phyloP scores from a whole-genome alignment of 768 basidiomycete species.

The Boletellus ananas region DNA sequence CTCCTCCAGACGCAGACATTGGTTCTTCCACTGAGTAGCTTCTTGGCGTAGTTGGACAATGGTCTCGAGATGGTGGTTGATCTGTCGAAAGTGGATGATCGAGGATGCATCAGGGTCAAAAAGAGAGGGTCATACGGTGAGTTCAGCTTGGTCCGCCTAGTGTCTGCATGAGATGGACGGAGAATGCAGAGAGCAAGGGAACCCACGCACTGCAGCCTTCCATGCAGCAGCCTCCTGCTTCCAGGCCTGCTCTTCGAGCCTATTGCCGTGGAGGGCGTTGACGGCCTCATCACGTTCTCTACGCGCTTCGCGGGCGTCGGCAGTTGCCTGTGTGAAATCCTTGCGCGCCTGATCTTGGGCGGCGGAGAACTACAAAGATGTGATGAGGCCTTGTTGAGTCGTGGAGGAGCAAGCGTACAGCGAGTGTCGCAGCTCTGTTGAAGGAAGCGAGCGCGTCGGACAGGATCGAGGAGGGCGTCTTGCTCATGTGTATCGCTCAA shows the following conservation, averaged over 20 bases:
- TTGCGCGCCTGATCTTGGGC: constrained; percentile 53
- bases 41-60: constrained; percentile 63
- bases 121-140: constrained; percentile 40
- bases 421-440: constrained; percentile 37
- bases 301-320: constrained; percentile 46
- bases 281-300: constrained; percentile 49
- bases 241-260: constrained; percentile 46
- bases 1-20: constrained; percentile 47
- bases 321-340: constrained; percentile 47
- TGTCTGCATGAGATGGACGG: constrained; percentile 4
- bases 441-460: constrained; percentile 42
- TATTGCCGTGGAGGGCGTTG: constrained; percentile 41
- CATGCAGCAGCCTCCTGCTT: constrained; percentile 40
- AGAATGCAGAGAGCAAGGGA: constrained; percentile 7
- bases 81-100: constrained; percentile 34
- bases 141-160: constrained; percentile 53
- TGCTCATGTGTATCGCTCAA: constrained; percentile 26
- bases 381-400: not conserved
- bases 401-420: constrained; percentile 29
- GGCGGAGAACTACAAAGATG: constrained; percentile 43
- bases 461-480: constrained; percentile 34
- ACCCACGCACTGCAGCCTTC: constrained; percentile 47
- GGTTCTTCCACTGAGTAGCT: constrained; percentile 68
- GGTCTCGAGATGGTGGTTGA: constrained; percentile 56
- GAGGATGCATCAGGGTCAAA: not conserved